Evolutionary conservation across 164 flowering plant species (phyloP).

Genomic region (Protea cynaroides): DNA sequence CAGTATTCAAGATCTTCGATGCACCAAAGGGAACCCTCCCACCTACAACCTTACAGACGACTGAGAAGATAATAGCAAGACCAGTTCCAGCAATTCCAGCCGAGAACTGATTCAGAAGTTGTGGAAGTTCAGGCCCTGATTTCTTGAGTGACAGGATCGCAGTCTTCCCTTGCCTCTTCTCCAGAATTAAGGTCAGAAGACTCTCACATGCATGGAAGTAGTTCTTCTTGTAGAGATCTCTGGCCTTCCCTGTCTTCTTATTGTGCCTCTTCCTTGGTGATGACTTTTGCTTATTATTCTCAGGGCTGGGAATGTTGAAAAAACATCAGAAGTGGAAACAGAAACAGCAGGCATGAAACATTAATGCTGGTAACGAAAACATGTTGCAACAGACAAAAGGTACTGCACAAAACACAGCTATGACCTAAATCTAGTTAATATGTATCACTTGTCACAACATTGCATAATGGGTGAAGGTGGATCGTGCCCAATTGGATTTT

Average conservation of each 20-base stretch:
- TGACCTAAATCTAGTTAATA: too few relatives aligned
- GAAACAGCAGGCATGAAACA: background rate
- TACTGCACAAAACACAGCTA: too few relatives aligned
- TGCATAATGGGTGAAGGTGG: too few relatives aligned
- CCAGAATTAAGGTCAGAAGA: conserved; percentile 60
- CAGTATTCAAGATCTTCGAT: conserved; percentile 50
- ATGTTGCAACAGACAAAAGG: too few relatives aligned
- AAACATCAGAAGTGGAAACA: background rate
- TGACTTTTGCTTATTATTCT: conserved; percentile 40
- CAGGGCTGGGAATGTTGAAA: conserved; percentile 36
- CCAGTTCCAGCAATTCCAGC: conserved; percentile 89
- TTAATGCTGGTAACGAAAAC: too few relatives aligned
- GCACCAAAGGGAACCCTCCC: conserved; percentile 53
- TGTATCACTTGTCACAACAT: too few relatives aligned
- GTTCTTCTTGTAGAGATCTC: conserved; percentile 54
- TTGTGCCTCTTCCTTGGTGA: conserved; percentile 39
- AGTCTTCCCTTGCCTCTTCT: conserved; percentile 33
- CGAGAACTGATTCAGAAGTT: conserved; percentile 62
- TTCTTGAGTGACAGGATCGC: conserved; percentile 49
- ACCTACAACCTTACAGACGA: conserved; percentile 38
- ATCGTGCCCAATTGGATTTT: too few relatives aligned
- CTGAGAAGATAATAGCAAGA: conserved; percentile 63
- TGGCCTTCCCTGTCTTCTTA: conserved; percentile 33
- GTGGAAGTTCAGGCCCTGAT: conserved; percentile 62
- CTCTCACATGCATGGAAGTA: conserved; percentile 73